Evolutionary conservation across 1,284 basidiomycete genomes (phyloP), one percentile per base, ranked within the genome.

Genomic region (Ceratobasidium sp.): DNA sequence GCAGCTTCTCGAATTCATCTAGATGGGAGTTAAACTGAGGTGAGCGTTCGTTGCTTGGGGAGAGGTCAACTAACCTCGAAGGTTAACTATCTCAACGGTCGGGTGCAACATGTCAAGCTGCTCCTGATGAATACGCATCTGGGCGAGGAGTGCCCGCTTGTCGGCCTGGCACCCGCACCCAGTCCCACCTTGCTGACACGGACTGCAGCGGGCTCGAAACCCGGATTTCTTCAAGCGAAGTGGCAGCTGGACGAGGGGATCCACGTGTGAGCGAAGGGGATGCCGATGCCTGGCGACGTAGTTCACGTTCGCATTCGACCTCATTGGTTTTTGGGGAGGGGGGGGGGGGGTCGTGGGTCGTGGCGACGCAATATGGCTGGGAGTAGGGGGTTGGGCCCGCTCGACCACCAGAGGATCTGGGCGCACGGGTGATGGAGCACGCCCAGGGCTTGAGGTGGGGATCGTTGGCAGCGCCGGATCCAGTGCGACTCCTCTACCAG

Each of bases 131-230:
- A 51, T 41, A 19, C 69, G 56, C 56, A 72, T 72, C 39, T 72
- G 69, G 13, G 61, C 58, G 13, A 61, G 69, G 27, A 72, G 37
- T 7, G 69, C 31, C 6, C 34, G 69, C 31, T 72, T 72, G 14
- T 82, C 80, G 69, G 61, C 29, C 54, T 64, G 71, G 51, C 29
- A 16, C 19, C 54, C 24, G n/a, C 24, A 31, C 63, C 46, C 19
- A 16, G 43, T 27, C 69, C 69, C 14, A 56, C 43, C 3, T 24
- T 24, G 22, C 61, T 74, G 11, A 53, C 24, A 8, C 72, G n/a
- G 72, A 58, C n/a, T 53, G 48, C 29, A 74, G 29, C 34, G 62
- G 72, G 24, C 61, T 62, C 3, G 69, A 61, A 3, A 72, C n/a
- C n/a, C n/a, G n/a, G n/a, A n/a, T n/a, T n/a, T n/a, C n/a, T n/a